phyloP scores from a whole-genome alignment of 306 rosid species.

The Bauhinia variegata region DNA sequence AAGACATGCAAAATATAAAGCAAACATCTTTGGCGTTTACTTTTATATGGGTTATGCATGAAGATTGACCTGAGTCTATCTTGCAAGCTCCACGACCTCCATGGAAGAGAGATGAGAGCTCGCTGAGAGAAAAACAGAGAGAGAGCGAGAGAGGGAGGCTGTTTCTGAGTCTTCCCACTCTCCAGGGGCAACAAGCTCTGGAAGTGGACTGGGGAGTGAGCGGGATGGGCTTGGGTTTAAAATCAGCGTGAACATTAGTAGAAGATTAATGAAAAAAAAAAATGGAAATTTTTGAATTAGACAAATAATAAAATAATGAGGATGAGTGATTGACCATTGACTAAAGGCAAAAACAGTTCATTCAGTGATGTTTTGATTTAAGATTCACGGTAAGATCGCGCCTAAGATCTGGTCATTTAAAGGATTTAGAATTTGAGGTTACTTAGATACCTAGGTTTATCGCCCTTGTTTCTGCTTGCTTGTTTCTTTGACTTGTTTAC shows the following conservation, averaged over 20 bases:
- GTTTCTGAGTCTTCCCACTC: conserved; percentile 4
- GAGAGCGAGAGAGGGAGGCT: background rate
- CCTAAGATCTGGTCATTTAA: conserved; percentile 25
- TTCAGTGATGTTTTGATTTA: background rate
- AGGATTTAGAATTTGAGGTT: background rate
- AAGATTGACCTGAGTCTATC: conserved; percentile 59
- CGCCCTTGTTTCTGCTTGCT: background rate
- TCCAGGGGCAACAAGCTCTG: conserved; percentile 15
- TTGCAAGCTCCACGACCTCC: conserved; percentile 41
- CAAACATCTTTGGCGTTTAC: background rate
- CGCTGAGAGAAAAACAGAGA: conserved; percentile 26
- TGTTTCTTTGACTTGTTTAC: background rate
- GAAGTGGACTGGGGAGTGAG: conserved; percentile 24
- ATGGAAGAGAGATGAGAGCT: conserved; percentile 48
- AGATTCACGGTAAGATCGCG: conserved; percentile 30
- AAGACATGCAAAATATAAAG: background rate
- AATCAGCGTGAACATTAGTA: conserved; percentile 17
- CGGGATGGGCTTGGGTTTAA: conserved; percentile 41
- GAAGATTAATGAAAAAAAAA: background rate
- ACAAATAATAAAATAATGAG: conserved; percentile 7
- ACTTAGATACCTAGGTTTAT: background rate
- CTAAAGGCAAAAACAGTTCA: conserved; percentile 37
- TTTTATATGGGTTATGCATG: background rate
- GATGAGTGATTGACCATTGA: conserved; percentile 33
- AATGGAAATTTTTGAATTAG: background rate